Evolutionary conservation across 108 stramenopile genomes (phyloP).

Genomic region (Nannochloropsis salina): DNA sequence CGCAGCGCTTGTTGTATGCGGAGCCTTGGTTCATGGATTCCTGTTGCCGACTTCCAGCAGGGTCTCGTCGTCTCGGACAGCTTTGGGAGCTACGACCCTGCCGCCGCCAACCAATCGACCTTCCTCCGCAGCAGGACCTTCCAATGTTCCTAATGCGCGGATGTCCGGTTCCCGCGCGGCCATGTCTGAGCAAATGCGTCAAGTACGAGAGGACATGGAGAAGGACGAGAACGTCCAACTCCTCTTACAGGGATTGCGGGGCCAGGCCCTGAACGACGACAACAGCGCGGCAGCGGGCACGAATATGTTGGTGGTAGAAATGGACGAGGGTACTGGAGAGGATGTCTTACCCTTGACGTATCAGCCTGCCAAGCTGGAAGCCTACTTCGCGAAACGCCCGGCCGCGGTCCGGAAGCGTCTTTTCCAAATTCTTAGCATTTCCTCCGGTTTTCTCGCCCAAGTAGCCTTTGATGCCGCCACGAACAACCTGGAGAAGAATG

Average conservation of each 20-base stretch:
- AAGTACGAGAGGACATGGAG: conserved; percentile 42
- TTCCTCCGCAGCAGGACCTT: neutral
- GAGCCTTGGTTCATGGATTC: neutral
- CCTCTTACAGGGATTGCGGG: conserved; percentile 62
- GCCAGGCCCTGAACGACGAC: conserved; percentile 78
- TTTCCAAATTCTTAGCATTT: neutral
- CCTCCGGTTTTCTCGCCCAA: neutral
- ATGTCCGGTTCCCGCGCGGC: neutral
- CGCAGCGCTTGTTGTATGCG: neutral
- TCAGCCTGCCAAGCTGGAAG: conserved; percentile 69
- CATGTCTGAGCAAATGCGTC: neutral
- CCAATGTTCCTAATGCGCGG: neutral
- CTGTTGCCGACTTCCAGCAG: neutral
- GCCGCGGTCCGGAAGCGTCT: conserved; percentile 42
- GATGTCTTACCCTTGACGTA: conserved; percentile 66
- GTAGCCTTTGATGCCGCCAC: neutral
- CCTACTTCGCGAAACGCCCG: conserved; percentile 70
- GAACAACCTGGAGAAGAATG: conserved; percentile 59
- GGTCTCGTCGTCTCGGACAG: neutral
- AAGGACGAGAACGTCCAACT: conserved; percentile 45
- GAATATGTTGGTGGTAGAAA: conserved; percentile 74
- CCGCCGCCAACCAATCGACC: neutral
- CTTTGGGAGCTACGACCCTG: conserved; percentile 3
- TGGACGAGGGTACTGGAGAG: conserved; percentile 37
- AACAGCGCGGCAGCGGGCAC: conserved; percentile 64